phyloP scores from a whole-genome alignment of 768 basidiomycete genomes.

The Suillus placidus region DNA sequence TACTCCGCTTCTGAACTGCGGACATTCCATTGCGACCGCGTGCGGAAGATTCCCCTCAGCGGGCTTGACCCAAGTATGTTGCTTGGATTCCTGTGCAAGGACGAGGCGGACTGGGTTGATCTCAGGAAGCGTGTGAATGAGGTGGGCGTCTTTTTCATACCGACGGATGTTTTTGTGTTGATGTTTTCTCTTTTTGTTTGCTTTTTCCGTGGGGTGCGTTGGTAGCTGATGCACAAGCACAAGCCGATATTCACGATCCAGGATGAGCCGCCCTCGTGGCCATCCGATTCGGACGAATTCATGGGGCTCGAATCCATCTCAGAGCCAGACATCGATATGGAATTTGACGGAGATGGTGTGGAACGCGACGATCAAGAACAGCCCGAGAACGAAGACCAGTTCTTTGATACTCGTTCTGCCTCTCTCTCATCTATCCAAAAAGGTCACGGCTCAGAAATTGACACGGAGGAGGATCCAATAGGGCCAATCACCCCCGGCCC shows the following conservation, averaged over 20 bases:
- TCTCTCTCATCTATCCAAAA: slow-evolving; percentile 46
- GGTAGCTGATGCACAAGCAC: slow-evolving; percentile 45
- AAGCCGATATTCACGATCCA: slow-evolving; percentile 84
- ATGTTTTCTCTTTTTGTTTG: slow-evolving; percentile 6
- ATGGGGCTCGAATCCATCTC: slow-evolving; percentile 85
- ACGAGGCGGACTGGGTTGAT: slow-evolving; percentile 86
- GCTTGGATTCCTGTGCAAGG: slow-evolving; percentile 85
- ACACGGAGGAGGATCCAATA: slow-evolving; percentile 73
- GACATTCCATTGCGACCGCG: slow-evolving; percentile 96
- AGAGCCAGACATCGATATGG: slow-evolving; percentile 69
- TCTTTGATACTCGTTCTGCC: slow-evolving; percentile 56
- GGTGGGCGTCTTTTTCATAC: slow-evolving; percentile 46
- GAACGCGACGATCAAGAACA: slow-evolving; percentile 34
- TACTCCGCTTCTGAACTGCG: slow-evolving; percentile 74
- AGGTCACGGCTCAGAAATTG: slow-evolving; percentile 55
- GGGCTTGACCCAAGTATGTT: slow-evolving; percentile 97
- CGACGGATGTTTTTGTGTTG: slow-evolving; percentile 7
- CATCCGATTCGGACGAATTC: slow-evolving; percentile 66
- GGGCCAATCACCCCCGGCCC: slow-evolving; percentile 74
- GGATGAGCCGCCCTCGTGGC: slow-evolving; percentile 87
- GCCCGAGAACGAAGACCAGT: slow-evolving; percentile 46
- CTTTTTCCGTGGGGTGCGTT: neutral
- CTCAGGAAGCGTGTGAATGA: slow-evolving; percentile 70
- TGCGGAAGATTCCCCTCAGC: slow-evolving; percentile 91
- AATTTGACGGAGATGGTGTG: slow-evolving; percentile 49